Base-by-base conservation (phyloP, 495 filamentous ascomycete genomes). In the Penicillium canariense region DNA sequence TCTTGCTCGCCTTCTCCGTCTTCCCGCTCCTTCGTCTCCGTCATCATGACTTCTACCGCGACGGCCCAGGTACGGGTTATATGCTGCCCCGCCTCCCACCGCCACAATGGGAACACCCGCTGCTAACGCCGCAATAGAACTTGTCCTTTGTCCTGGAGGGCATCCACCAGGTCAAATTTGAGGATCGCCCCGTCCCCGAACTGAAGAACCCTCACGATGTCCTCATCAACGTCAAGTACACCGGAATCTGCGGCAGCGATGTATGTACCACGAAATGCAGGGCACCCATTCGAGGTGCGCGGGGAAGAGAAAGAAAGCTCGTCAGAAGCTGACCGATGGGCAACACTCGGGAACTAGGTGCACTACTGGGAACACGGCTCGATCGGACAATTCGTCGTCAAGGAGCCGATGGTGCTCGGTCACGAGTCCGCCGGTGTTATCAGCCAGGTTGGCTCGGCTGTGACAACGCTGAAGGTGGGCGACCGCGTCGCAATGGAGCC, bases 191-290 rank as follows among this genome's bases (percentile, higher is more conserved):
- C 0, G 67, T 89, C 40, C 91, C 91, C 6, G 73, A 80, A 35
- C 70, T 94, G 54, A 69, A 82, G 55, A 71, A 74, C 34, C 78
- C 84, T 23, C 81, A 87, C 73, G 87, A 94, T 70, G 90, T 95
- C 39, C 75, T 95, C 59, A 83, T 95, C 55, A 84, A 87, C 53
- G 80, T 95, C 63, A 87, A 86, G 68, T 90, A 87, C 75, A 96
- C 91, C 9, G 91, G 91, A 56, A 94, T 96, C 68, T 96, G 91
- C 73, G 91, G 91, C 35, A 88, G 84, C 52, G 91, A 96, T 72
- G 90, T 89, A 69, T 52, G 76, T 71, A 47, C 14, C 30, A 30
- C 36, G 14, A 22, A 38, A 35, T 35, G 12, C 36, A 3, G 12
- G 15, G 8, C 12, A 15, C 17, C 7, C 38, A 27, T 3, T 18